Conservation (phyloP, 108 stramenopile species). For the Pinguiococcus pyrenoidosus region DNA sequence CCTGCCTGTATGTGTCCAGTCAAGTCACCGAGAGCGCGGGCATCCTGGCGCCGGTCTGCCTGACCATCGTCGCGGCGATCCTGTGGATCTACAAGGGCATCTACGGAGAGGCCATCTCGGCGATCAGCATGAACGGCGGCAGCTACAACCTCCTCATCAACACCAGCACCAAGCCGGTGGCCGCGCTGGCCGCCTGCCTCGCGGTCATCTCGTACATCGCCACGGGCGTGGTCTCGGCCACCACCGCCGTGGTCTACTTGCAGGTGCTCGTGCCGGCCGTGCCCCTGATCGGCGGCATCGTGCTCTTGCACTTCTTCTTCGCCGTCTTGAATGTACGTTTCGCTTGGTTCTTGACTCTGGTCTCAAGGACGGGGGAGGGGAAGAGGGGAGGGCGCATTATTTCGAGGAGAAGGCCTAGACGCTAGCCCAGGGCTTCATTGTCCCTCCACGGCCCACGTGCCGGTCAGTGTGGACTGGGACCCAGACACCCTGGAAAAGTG, state of each 20-base stretch:
- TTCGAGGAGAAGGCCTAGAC: too few relatives aligned
- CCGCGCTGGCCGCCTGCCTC: slow-evolving; percentile 45
- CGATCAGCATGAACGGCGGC: slow-evolving; percentile 58
- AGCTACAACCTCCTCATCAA: slow-evolving; percentile 56
- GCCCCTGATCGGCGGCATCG: slow-evolving; percentile 24
- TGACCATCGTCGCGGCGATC: slow-evolving; percentile 42
- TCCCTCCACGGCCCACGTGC: too few relatives aligned
- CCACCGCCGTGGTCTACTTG: slow-evolving; percentile 45
- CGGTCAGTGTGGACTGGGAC: too few relatives aligned
- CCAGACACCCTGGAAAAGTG: too few relatives aligned
- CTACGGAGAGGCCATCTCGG: slow-evolving; percentile 54
- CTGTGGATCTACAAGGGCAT: slow-evolving; percentile 44
- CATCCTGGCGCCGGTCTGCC: slow-evolving; percentile 48
- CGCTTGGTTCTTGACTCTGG: too few relatives aligned
- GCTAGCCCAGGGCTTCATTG: too few relatives aligned
- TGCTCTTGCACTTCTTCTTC: slow-evolving; percentile 43
- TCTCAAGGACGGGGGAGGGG: too few relatives aligned
- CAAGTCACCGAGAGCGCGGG: slow-evolving; percentile 42
- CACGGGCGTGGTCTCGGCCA: slow-evolving; percentile 42
- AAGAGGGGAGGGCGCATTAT: too few relatives aligned
- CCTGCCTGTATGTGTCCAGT: slow-evolving; percentile 43
- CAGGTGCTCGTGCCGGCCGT: slow-evolving; percentile 22
- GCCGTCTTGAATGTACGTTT: slow-evolving; percentile 33
- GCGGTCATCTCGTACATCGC: slow-evolving; percentile 57
- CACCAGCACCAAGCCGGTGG: slow-evolving; percentile 48